Base-by-base conservation (phyloP, 1,284 basidiomycete genomes). In the Cerrena zonata region DNA sequence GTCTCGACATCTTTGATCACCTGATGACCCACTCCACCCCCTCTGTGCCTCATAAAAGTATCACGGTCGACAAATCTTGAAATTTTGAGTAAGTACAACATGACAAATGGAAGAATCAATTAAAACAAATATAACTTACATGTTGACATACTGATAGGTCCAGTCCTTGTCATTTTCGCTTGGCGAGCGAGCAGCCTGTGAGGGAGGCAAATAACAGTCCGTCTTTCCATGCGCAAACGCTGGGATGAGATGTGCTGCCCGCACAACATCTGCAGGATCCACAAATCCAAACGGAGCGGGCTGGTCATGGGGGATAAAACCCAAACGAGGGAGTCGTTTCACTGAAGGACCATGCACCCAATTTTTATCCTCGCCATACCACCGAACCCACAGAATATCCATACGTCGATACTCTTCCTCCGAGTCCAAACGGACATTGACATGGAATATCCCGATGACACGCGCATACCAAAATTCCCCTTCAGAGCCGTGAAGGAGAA, bases 371-470 rank as follows among this genome's bases (percentile, higher is more conserved):
- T 40, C 49, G 0, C 46, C 45, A 18, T 63, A 57, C 65, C 65
- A 67, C 2, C 61, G 58, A 1, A 67, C 57, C 55, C 58, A 62
- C 0, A 67, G 45, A 37, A 68, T 58, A 1, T 65, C 57, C 36
- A 64, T 38, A 0, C 53, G 45, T 21, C 51, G 38, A 7, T 36
- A 37, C 12, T 54, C 26, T 43, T 22, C 3, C 50, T 40, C 42
- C 51, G 55, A 19, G 49, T n/a, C 39, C 38, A 25, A 11, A n/a
- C 34, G 5, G 2, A 62, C 59, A 19, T 61, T 48, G 3, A 54
- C 61, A 49, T 70, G 69, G 48, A 63, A 69, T 2, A 69, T 57
- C n/a, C n/a, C n/a, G n/a, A n/a, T n/a, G n/a, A n/a, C n/a, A n/a
- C n/a, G n/a, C n/a, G n/a, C n/a, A n/a, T 2, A 61, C 62, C 22